Evolutionary conservation across 1,284 basidiomycete species (phyloP).

Genomic region (Microbotryum lychnidis-dioicae): DNA sequence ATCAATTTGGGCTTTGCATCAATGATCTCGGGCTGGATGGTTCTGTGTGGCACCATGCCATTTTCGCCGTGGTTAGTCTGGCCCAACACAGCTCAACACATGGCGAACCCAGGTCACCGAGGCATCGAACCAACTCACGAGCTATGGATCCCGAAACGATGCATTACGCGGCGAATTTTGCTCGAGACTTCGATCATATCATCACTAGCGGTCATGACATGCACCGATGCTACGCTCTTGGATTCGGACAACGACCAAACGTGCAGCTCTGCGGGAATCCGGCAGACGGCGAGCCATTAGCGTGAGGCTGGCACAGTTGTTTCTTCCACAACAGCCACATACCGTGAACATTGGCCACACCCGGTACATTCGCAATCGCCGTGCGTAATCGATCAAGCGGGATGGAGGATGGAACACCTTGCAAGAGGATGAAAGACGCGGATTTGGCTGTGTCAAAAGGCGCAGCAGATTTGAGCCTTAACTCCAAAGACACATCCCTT

Average conservation of each 20-base stretch:
- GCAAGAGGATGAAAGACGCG: constrained; percentile 91
- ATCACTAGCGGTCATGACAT: constrained; percentile 76
- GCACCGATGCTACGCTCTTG: constrained; percentile 91
- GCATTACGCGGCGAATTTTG: constrained; percentile 72
- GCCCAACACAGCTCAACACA: background rate
- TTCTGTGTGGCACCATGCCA: constrained; percentile 18
- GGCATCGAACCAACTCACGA: constrained; percentile 22
- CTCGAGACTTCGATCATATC: constrained; percentile 80
- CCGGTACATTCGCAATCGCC: constrained; percentile 69
- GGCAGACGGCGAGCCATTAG: background rate
- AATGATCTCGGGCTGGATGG: constrained; percentile 38
- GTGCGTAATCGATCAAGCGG: constrained; percentile 77
- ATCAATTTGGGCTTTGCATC: constrained; percentile 1
- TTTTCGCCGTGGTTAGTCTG: background rate
- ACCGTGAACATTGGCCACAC: constrained; percentile 83
- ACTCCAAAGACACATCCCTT: background rate
- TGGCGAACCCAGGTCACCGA: too few species aligned
- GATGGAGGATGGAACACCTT: constrained; percentile 84
- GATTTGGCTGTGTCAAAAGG: constrained; percentile 58
- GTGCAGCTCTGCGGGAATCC: constrained; percentile 52
- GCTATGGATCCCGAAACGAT: constrained; percentile 90
- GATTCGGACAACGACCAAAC: constrained; percentile 87
- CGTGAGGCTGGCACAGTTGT: background rate
- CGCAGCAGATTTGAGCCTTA: constrained; percentile 24
- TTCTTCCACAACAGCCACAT: background rate